Evolutionary conservation across 768 basidiomycete genomes (phyloP).

Genomic region (Boletus patriciae): DNA sequence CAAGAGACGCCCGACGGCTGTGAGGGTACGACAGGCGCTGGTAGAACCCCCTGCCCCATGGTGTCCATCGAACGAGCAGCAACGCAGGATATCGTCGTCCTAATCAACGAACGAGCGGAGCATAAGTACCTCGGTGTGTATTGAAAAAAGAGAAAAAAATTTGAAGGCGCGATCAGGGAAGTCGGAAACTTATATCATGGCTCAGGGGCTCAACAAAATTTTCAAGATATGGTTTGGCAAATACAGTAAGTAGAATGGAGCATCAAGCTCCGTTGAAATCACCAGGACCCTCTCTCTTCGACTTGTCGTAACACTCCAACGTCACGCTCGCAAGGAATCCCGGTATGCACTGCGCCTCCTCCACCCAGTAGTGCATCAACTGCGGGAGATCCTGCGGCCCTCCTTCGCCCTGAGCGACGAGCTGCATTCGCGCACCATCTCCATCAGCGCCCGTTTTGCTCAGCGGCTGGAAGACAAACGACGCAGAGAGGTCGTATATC

Average conservation of each 20-base stretch:
- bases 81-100: too few relatives aligned
- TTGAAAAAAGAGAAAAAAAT: not conserved
- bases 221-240: not conserved
- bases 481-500: constrained; percentile 83
- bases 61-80: too few relatives aligned
- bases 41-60: too few relatives aligned
- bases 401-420: constrained; percentile 71
- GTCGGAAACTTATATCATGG: not conserved
- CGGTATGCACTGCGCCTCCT: constrained; percentile 80
- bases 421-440: constrained; percentile 60
- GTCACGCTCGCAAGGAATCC: constrained; percentile 89
- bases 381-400: constrained; percentile 74
- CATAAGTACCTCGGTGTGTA: too few relatives aligned
- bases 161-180: not conserved
- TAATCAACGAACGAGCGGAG: too few relatives aligned
- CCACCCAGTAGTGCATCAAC: constrained; percentile 83
- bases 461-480: constrained; percentile 81
- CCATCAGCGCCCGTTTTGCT: constrained; percentile 38
- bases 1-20: not conserved
- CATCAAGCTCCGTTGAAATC: not conserved
- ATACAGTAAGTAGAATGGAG: not conserved
- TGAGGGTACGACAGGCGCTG: not conserved
- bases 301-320: constrained; percentile 81
- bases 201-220: too few relatives aligned
- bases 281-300: constrained; percentile 41